phyloP scores from a whole-genome alignment of 2,329 filamentous ascomycete species.

The Fusarium sp. region DNA sequence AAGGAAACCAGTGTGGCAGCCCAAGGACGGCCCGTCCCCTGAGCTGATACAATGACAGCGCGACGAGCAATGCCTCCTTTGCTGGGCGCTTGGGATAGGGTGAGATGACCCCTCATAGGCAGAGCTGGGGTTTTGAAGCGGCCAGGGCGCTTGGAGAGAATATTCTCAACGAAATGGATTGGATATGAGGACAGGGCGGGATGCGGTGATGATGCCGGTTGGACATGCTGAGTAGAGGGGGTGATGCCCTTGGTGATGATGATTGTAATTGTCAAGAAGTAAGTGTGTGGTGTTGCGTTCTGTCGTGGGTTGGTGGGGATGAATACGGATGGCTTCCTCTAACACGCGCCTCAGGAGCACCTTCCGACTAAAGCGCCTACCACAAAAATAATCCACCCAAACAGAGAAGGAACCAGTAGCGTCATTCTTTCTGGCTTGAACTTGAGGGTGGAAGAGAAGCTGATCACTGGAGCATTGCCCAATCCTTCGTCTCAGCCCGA shows the following conservation, averaged over 20 bases:
- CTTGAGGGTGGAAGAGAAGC: background rate
- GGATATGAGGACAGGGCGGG: background rate
- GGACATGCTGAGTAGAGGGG: constrained; percentile 13
- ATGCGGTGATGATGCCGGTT: background rate
- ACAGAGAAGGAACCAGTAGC: background rate
- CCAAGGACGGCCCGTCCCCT: constrained; percentile 25
- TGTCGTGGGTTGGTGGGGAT: background rate
- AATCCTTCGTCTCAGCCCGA: constrained; percentile 9
- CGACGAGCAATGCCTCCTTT: constrained; percentile 13
- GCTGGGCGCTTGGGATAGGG: constrained; percentile 5
- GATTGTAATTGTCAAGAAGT: constrained; percentile 17
- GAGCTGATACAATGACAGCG: constrained; percentile 17
- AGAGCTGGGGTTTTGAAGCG: constrained; percentile 5
- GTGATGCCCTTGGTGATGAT: background rate
- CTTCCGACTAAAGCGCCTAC: constrained; percentile 1
- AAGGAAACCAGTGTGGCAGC: constrained; percentile 26
- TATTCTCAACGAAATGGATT: constrained; percentile 5
- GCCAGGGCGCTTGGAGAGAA: constrained; percentile 16
- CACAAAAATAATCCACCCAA: constrained; percentile 1
- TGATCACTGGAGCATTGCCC: constrained; percentile 2
- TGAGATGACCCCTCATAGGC: background rate
- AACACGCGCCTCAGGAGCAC: background rate
- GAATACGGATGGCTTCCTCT: background rate
- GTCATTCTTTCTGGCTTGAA: background rate
- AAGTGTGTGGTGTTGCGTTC: constrained; percentile 1